Evolutionary conservation across 768 basidiomycete species (phyloP), one percentile per base, ranked within the genome.

Genomic region (Phylloporus sp.): DNA sequence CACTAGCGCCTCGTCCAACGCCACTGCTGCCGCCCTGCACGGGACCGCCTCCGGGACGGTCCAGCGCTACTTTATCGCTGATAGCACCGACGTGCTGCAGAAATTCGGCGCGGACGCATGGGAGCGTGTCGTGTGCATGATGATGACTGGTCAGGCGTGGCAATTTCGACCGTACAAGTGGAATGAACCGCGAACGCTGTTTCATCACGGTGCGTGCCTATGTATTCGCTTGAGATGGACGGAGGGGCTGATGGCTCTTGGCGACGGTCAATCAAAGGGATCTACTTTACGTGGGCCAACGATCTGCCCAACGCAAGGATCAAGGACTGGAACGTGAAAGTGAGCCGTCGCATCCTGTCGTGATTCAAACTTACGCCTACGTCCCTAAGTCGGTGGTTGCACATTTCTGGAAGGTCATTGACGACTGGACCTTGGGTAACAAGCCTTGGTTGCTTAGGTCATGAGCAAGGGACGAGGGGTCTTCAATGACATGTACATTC

Each of bases 121-220:
- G 94, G 93, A 97, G 46, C 80, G 95, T 29, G 96, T 99, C 5
- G 86, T 96, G 5, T 96, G 94, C 55, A 94, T 99, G 14, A 86
- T 96, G 82, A 98, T 95, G 9, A 99, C 96, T 0, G 96, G 96
- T 1, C 95, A 98, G 57, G 86, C 88, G 26, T 97, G 96, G 96
- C 96, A 99, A 64, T 99, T 99, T 69, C 76, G 84, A 47, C 86
- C 90, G 15, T 98, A 98, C 71, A 94, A 95, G 63, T 99, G 95
- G 95, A 83, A 77, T 39, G 93, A 98, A 59, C 96, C 96, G 1
- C 81, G 82, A 49, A 78, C 86, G 41, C 68, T 99, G 22, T 98
- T 99, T 69, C 89, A 96, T 61, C 87, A 98, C 59, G 93, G 94
- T 95, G 54, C 37, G 52, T 26, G n/a, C n/a, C n/a, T n/a, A n/a